Evolutionary conservation across 73 alveolate genomes (phyloP), one percentile per base, ranked within the genome.

Genomic region (Halteria grandinella): DNA sequence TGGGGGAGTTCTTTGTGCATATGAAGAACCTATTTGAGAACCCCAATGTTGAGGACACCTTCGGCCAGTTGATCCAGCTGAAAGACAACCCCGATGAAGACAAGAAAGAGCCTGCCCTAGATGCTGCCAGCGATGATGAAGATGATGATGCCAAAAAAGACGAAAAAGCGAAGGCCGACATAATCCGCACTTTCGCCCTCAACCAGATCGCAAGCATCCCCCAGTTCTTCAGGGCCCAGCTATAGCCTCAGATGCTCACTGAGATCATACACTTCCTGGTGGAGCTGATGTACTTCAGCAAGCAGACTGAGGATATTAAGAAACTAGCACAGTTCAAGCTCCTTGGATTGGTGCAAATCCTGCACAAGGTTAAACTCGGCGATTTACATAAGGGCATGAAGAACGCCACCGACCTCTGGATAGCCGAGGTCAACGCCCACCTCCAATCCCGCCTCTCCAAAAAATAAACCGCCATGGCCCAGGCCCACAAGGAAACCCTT

Each of bases 341-440:
- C 1, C 47, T 66, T 47, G 80, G 80, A 41, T n/a, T 66, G 15
- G 80, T 43, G 20, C 31, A 66, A 66, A 28, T 44, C 4, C 53
- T 66, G 15, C 80, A 66, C 37, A 66, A 66, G 39, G 28, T 60
- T 11, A 60, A 60, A 49, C 14, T 66, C 11, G 80, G 63, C 28
- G 69, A 3, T 2, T n/a, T 25, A 6, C 55, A 66, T 1, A 66
- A 66, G 18, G 80, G 80, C 7, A 66, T 44, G 80, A 11, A 39
- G 10, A 44, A 41, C 15, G 37, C 11, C 1, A 7, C 20, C 8
- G 66, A 66, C 23, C 33, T 66, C 1, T 66, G 64, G 80, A 66
- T 66, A 1, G 43, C 63, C 5, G 63, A 66, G 15, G 32, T 66
- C 17, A 66, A 66, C 43, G 40, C 2, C 5, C 25, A 11, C 5